Conservation (phyloP, 73 alveolate species). For the Paramecium sexaurelia region DNA sequence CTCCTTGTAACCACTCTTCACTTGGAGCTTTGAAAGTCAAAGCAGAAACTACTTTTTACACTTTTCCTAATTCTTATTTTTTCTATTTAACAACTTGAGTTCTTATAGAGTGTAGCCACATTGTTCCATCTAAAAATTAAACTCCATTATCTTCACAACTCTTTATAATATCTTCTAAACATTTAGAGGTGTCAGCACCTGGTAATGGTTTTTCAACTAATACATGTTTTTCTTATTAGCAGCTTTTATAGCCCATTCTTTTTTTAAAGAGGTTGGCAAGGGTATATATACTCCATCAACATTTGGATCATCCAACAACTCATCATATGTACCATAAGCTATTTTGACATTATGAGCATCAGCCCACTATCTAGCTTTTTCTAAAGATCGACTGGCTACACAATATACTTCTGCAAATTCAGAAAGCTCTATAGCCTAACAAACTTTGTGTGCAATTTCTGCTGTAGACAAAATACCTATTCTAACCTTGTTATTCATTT, state of each 20-base stretch:
- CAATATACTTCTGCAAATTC: conserved; percentile 60
- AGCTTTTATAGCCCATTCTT: conserved; percentile 69
- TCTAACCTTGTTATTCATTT: neutral
- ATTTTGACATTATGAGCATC: conserved; percentile 49
- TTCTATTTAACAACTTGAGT: neutral
- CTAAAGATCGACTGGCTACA: conserved; percentile 68
- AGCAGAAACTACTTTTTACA: conserved; percentile 66
- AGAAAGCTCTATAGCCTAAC: conserved; percentile 66
- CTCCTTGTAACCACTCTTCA: conserved; percentile 79
- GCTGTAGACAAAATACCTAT: conserved; percentile 77
- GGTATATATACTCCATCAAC: conserved; percentile 75
- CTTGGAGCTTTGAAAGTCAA: conserved; percentile 76
- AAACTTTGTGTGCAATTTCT: conserved; percentile 73
- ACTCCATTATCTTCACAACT: conserved; percentile 65
- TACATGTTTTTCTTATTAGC: conserved; percentile 72
- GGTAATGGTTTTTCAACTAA: conserved; percentile 75
- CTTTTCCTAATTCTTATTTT: conserved; percentile 26
- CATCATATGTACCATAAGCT: conserved; percentile 73
- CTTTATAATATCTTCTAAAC: conserved; percentile 58
- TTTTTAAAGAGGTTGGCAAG: conserved; percentile 70
- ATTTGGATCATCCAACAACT: conserved; percentile 66
- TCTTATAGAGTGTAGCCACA: conserved; percentile 76
- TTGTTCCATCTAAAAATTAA: conserved; percentile 76
- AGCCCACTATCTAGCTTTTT: conserved; percentile 69
- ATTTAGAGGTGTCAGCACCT: conserved; percentile 44